Percentiles rank a stretch among this genome's conserved stretches.
phyloP scores from a whole-genome alignment of 2,329 filamentous ascomycete genomes.

The Botryotinia narcissicola region DNA sequence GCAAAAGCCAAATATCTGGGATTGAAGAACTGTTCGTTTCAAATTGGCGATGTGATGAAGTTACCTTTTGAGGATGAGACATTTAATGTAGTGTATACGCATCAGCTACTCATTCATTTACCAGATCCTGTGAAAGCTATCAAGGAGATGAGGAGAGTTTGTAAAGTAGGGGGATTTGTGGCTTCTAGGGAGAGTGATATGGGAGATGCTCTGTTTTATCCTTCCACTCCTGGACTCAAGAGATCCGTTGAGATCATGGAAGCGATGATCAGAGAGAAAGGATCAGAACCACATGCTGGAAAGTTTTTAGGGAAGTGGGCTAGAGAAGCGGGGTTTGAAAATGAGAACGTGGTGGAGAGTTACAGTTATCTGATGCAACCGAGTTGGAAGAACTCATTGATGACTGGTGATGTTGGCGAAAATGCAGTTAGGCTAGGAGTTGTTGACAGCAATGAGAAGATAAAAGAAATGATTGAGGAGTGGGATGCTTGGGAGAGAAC shows the following conservation, averaged over 20 bases:
- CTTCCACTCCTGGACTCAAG: background rate
- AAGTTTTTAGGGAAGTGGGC: slow-evolving; percentile 14
- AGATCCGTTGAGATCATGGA: background rate
- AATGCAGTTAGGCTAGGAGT: background rate
- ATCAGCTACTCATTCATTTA: slow-evolving; percentile 17
- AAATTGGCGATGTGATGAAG: slow-evolving; percentile 14
- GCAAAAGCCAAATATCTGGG: background rate
- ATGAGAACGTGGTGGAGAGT: slow-evolving; percentile 1
- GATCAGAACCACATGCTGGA: slow-evolving; percentile 1
- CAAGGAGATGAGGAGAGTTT: slow-evolving; percentile 17
- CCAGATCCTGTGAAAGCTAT: background rate
- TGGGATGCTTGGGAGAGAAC: slow-evolving; percentile 17
- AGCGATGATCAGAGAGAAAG: slow-evolving; percentile 16
- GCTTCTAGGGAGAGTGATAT: slow-evolving; percentile 18
- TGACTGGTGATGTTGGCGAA: slow-evolving; percentile 1
- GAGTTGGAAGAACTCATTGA: background rate
- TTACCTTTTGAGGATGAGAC: slow-evolving; percentile 14
- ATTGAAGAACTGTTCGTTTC: slow-evolving; percentile 10
- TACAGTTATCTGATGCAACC: slow-evolving; percentile 18
- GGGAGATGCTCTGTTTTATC: slow-evolving; percentile 10
- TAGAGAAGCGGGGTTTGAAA: slow-evolving; percentile 5
- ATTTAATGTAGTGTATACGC: slow-evolving; percentile 20
- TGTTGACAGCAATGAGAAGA: slow-evolving; percentile 4
- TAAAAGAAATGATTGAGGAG: background rate
- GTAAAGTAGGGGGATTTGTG: slow-evolving; percentile 11